Base-by-base conservation (phyloP, 257 asterid species). In the Cruciata laevipes region DNA sequence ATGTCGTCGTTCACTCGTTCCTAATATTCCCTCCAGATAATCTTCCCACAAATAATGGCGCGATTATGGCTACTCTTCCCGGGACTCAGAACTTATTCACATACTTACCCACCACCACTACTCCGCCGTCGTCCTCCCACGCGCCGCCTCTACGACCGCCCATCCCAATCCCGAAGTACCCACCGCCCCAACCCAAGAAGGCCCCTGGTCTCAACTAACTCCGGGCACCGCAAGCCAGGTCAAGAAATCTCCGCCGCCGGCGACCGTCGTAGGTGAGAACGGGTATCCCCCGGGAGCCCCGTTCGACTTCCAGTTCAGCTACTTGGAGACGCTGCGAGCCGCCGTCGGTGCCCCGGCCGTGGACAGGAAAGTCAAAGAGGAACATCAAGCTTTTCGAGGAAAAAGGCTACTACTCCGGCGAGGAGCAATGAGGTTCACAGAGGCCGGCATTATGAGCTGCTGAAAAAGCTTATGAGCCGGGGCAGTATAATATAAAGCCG, bases 301-400 rank as follows among this genome's bases (percentile, higher is more conserved):
- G n/a, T n/a, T n/a, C n/a, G n/a, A n/a, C n/a, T n/a, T n/a, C n/a
- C n/a, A n/a, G n/a, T n/a, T n/a, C n/a, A n/a, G n/a, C n/a, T n/a
- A n/a, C n/a, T n/a, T n/a, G n/a, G 73, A 80, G 80, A 96, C 98
- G 1, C 20, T 93, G 24, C 69, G 97, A 93, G 3, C 98, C 98
- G 69, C 91, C 96, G 8, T 81, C 88, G 13, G 89, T 90, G 97
- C 86, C 95, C 62, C 83, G 98, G 68, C 98, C 98, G 3, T 93
- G 98, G 98, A 93, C 97, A 5, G 97, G 98, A 32, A 93, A 93
- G 79, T 70, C 85, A 10, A 92, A 87, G 60, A 73, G 88, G 69
- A 92, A 89, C 10, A 83, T 87, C 68, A 88, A 83, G 88, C 86
- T 92, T 20, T 80, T 89, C 40, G 84, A 85, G 79, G 89, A 92